A percentile compares a stretch with the other conserved stretches of the same genome.
phyloP scores from a whole-genome alignment of 371 early-diverging fungal species.

The Mucor indicus region DNA sequence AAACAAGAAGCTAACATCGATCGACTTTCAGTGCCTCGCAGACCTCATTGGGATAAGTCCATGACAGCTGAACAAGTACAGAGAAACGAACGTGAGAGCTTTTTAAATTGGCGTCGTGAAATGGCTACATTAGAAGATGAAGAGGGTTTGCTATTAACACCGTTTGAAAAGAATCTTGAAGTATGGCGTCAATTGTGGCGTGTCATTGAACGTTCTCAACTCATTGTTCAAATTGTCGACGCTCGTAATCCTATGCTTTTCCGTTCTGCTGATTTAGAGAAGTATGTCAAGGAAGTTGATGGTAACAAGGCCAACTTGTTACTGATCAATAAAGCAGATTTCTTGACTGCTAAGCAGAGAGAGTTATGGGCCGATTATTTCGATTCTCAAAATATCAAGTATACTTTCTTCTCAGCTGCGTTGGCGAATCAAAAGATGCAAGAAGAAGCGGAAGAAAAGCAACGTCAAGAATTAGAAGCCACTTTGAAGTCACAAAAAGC shows the following conservation, averaged over 20 bases:
- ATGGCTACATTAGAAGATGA: constrained; percentile 89
- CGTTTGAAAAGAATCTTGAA: constrained; percentile 99
- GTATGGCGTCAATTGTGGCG: constrained; percentile 99
- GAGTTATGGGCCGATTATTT: constrained; percentile 90
- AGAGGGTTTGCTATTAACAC: constrained; percentile 88
- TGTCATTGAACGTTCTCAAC: constrained; percentile 96
- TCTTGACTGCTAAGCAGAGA: constrained; percentile 71
- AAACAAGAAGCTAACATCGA: constrained; percentile 76
- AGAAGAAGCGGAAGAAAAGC: constrained; percentile 40
- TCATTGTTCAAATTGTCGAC: constrained; percentile 99
- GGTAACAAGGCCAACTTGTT: constrained; percentile 78
- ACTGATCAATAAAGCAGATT: constrained; percentile 98
- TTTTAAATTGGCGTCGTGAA: constrained; percentile 91
- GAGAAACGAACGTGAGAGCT: constrained; percentile 76
- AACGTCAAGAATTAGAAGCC: constrained; percentile 37
- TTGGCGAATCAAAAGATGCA: constrained; percentile 56
- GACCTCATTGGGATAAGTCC: constrained; percentile 87
- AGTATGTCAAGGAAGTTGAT: constrained; percentile 89
- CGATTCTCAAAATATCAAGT: constrained; percentile 73
- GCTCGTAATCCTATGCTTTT: constrained; percentile 97
- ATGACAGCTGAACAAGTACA: constrained; percentile 87
- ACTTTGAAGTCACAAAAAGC: constrained; percentile 18
- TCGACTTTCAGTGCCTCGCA: constrained; percentile 77
- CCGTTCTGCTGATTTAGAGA: constrained; percentile 89
- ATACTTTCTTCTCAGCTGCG: constrained; percentile 90